These are phyloP conservation scores for Xylaria scruposa DNA, from an alignment of 495 filamentous ascomycete genomes.

Conservation along the genomic window DNA sequence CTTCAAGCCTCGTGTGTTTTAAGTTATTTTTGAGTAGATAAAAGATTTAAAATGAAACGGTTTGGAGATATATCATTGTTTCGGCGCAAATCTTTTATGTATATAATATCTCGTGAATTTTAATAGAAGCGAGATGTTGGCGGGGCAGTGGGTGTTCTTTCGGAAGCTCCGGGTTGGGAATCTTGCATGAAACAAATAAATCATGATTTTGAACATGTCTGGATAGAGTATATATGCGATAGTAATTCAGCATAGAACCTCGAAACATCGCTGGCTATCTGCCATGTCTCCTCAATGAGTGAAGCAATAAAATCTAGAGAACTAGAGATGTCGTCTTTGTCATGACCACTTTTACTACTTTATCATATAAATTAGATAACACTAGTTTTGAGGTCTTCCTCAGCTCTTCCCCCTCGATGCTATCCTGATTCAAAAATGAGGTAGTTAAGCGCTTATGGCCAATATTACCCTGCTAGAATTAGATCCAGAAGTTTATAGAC, in stretches of 20 bases:
- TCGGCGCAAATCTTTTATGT: constrained; percentile 22
- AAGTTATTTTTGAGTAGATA: background rate
- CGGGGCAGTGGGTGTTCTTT: background rate
- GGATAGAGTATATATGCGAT: constrained; percentile 15
- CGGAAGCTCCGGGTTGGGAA: background rate
- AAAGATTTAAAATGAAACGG: constrained; percentile 2
- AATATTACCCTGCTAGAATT: background rate
- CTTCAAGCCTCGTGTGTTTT: constrained; percentile 35
- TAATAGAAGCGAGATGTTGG: constrained; percentile 1
- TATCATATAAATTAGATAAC: background rate
- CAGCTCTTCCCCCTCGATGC: background rate
- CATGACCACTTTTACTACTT: too few species aligned
- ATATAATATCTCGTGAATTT: constrained; percentile 7
- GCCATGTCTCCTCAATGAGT: background rate
- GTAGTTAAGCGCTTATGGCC: background rate
- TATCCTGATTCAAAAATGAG: background rate
- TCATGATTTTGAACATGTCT: background rate
- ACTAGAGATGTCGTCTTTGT: background rate
- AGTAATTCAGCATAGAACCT: constrained; percentile 14
- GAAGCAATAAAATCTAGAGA: background rate
- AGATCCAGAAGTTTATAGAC: background rate
- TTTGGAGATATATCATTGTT: constrained; percentile 17
- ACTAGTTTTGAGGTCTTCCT: background rate
- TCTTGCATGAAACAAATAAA: background rate
- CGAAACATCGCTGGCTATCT: background rate